These are phyloP conservation scores for Penicillium fimorum DNA, from an alignment of 495 filamentous ascomycete species.

Conservation along the genomic window DNA sequence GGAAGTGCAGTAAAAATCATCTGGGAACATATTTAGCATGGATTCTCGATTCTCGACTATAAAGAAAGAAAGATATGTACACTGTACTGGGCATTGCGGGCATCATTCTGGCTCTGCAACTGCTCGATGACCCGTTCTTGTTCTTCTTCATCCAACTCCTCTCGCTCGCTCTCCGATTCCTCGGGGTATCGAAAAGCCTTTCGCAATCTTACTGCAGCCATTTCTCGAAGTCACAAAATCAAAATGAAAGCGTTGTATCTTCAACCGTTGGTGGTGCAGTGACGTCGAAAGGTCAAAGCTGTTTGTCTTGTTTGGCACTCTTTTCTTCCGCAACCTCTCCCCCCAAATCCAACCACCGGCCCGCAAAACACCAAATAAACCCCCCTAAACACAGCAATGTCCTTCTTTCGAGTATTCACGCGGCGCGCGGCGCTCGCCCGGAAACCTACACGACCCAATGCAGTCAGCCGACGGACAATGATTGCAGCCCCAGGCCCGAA, in stretches of 20 bases:
- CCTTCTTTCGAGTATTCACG: constrained; percentile 15
- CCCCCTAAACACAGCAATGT: constrained; percentile 10
- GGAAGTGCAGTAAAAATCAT: constrained; percentile 58
- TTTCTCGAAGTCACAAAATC: constrained; percentile 13
- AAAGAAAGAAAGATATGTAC: constrained; percentile 30
- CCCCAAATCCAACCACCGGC: constrained; percentile 1
- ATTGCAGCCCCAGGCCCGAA: constrained; percentile 48
- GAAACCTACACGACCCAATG: constrained; percentile 13
- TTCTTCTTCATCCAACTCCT: constrained; percentile 67
- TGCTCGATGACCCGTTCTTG: constrained; percentile 67
- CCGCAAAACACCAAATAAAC: background rate
- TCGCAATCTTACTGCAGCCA: constrained; percentile 56
- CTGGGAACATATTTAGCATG: constrained; percentile 28
- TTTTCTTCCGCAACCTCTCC: constrained; percentile 8
- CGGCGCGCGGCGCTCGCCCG: constrained; percentile 21
- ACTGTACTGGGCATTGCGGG: constrained; percentile 58
- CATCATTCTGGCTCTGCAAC: constrained; percentile 56
- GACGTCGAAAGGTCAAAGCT: constrained; percentile 12
- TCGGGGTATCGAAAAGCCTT: constrained; percentile 62
- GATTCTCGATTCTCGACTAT: background rate
- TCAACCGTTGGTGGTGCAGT: background rate
- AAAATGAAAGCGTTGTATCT: background rate
- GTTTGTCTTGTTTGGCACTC: constrained; percentile 40
- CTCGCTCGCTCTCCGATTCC: constrained; percentile 49
- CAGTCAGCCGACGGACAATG: constrained; percentile 40